A percentile compares a stretch with the other conserved stretches of the same genome.
These are phyloP conservation scores for Hypoxylon cercidicola DNA, from an alignment of 495 filamentous ascomycete genomes.

Conservation along the genomic window DNA sequence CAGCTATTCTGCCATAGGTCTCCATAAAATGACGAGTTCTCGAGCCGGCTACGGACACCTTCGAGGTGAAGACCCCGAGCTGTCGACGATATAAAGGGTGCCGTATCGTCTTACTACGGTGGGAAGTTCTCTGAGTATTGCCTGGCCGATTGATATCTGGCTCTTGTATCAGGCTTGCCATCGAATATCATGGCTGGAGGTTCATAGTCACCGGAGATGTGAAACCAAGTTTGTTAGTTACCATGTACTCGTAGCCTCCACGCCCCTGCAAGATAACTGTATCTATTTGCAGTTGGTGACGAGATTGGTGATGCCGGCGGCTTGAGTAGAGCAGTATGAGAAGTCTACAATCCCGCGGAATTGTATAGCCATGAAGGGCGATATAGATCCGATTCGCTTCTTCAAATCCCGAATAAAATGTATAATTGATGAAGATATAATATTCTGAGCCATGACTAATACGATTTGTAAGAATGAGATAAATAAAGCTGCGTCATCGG, in stretches of 20 bases:
- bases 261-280: conserved; percentile 3
- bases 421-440: conserved; percentile 31
- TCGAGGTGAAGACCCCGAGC: conserved; percentile 11
- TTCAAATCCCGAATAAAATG: conserved; percentile 32
- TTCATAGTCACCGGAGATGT: conserved; percentile 28
- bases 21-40: conserved; percentile 4
- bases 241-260: conserved; percentile 23
- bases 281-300: conserved; percentile 10
- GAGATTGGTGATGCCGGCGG: conserved; percentile 10
- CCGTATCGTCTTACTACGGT: conserved; percentile 4
- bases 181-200: not conserved
- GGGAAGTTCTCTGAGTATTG: conserved; percentile 4
- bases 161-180: conserved; percentile 12
- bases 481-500: conserved; percentile 28
- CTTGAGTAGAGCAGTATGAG: conserved; percentile 27
- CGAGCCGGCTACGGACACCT: conserved; percentile 11
- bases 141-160: not conserved
- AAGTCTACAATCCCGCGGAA: conserved; percentile 35
- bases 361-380: conserved; percentile 13
- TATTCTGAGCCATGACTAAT: conserved; percentile 33
- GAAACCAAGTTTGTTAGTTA: conserved; percentile 22
- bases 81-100: conserved; percentile 12
- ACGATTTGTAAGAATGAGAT: conserved; percentile 24
- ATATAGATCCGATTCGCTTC: conserved; percentile 21
- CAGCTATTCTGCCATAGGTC: not conserved